Evolutionary conservation across 2,329 filamentous ascomycete species (phyloP), one percentile per base, ranked within the genome.

Genomic region (Epicoccum sorghinum): DNA sequence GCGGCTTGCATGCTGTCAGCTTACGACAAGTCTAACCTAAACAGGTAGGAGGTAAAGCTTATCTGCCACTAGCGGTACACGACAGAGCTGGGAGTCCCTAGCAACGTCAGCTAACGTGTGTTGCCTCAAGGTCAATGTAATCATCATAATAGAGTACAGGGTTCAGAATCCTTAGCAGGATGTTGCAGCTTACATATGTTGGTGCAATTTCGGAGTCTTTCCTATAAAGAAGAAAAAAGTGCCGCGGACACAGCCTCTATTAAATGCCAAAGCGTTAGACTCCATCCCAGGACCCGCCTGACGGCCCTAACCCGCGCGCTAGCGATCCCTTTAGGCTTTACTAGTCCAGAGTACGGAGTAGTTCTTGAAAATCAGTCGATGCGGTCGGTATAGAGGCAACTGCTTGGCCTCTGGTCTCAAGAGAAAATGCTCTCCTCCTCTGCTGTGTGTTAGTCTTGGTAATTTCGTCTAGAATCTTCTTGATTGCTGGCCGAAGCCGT

Each of bases 341-440:
- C 36, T 9, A 38, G 36, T 38, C 36, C 36, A 14, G 36, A 38
- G 36, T 38, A 38, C 36, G 36, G 36, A 38, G 36, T 38, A 38
- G 8, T 38, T 38, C 36, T 38, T 38, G 36, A 38, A 5, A 38
- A 18, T 4, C n/a, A 38, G 36, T 38, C n/a, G n/a, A 38, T 38
- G 36, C 13, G n/a, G 36, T 38, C n/a, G n/a, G 36, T 38, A 38
- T 38, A 38, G 36, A 38, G 36, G 36, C 36, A 38, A 38, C 36
- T 38, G n/a, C 6, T 38, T 22, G 36, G 36, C 36, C n/a, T 38
- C 36, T 38, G 36, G 36, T 38, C 36, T 38, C n/a, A 38, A 38
- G 36, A 38, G 36, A 38, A 38, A 38, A 38, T 38, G 36, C 36
- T 38, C 36, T 38, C 36, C 36, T 38, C 36, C 36, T 38, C 36